Base-by-base conservation (phyloP, 257 asterid genomes). In the Przewalskia tangutica region DNA sequence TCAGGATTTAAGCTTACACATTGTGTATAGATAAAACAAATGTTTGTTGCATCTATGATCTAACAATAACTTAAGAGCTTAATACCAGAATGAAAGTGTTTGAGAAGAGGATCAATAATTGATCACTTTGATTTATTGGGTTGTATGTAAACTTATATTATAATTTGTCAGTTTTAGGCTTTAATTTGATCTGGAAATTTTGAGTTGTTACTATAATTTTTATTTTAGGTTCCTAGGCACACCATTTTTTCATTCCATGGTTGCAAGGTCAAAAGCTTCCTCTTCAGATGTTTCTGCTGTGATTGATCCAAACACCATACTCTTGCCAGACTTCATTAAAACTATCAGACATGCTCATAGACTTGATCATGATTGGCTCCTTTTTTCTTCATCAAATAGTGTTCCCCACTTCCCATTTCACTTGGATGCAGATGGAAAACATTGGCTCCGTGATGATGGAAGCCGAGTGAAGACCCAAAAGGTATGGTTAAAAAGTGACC, bases 321-420 rank as follows among this genome's bases (percentile, higher is more conserved):
- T 95, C 89, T 86, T 91, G 84, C 85, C 94, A 27, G 89, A 91
- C 86, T 89, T 95, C 83, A 53, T 92, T 48, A 81, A 91, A 89
- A 88, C 95, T 81, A 55, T 95, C 88, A 88, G 82, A 63, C 75
- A 83, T 84, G 93, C 90, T 77, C 92, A 91, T 87, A 94, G 86
- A 88, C 97, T 95, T 36, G 98, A 95, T 88, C 93, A 94, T 55
- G 97, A 94, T 56, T 95, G 99, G 98, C 89, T 95, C 79, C 91
- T 94, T 27, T 71, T 91, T 63, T 91, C 97, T 64, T 88, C 89
- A 23, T 86, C 94, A 17, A 86, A 81, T 82, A 87, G 84, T 9
- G 77, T 86, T 83, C 86, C 93, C 83, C 18, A 79, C 85, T 92
- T 90, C 51, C 93, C 97, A 65, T 91, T 89, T 86, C 86, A 38